Evolutionary conservation across 2,329 filamentous ascomycete species (phyloP).

Genomic region (Hymenoscyphus fructigenus): DNA sequence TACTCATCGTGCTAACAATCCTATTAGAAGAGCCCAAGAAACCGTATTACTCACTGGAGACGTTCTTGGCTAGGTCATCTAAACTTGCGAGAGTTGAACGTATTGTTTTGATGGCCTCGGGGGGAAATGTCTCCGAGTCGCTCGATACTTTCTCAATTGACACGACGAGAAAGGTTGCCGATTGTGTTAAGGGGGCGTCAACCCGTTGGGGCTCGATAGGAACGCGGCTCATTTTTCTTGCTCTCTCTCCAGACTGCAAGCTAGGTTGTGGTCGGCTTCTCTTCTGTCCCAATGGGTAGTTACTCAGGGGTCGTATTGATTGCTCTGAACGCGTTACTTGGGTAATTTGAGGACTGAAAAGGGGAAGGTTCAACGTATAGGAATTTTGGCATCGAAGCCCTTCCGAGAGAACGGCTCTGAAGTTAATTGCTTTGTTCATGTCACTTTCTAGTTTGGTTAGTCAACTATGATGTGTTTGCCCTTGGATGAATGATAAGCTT

Average conservation of each 20-base stretch:
- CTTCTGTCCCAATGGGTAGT: not conserved
- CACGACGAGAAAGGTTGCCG: conserved; percentile 54
- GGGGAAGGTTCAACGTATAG: not conserved
- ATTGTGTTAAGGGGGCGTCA: conserved; percentile 51
- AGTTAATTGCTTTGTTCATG: not conserved
- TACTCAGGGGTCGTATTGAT: not conserved
- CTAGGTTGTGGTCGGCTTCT: not conserved
- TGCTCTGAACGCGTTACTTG: not conserved
- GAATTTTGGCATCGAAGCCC: not conserved
- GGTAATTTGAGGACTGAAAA: not conserved
- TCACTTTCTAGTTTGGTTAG: not conserved
- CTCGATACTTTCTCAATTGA: conserved; percentile 36
- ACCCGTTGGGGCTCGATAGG: conserved; percentile 46
- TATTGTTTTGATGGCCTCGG: conserved; percentile 42
- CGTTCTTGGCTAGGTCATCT: conserved; percentile 50
- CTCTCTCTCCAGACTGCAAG: not conserved
- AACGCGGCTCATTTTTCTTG: conserved; percentile 24
- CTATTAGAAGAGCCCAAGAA: not conserved
- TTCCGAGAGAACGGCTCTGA: not conserved
- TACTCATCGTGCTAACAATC: not conserved
- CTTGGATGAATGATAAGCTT: not conserved
- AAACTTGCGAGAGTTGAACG: conserved; percentile 47
- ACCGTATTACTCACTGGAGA: conserved; percentile 36
- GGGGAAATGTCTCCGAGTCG: conserved; percentile 9
- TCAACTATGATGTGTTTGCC: not conserved